Percentiles rank a stretch among this genome's conserved stretches.
phyloP scores from a whole-genome alignment of 2,329 filamentous ascomycete genomes.

The Diaporthe citriasiana region DNA sequence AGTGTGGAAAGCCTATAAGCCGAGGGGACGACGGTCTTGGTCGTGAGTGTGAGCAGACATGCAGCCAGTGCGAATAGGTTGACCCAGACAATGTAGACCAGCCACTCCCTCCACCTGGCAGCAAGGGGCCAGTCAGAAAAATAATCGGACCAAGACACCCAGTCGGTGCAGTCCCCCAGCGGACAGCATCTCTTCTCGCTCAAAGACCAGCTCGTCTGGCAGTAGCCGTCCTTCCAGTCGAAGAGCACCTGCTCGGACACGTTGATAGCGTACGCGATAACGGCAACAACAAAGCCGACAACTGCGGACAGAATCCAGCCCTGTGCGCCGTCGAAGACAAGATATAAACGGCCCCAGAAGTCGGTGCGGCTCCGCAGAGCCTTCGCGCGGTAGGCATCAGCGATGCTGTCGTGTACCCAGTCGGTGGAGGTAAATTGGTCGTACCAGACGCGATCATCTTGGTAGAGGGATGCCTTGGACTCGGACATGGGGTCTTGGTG shows the following conservation, averaged over 20 bases:
- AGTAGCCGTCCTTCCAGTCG: constrained; percentile 93
- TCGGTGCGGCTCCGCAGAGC: constrained; percentile 85
- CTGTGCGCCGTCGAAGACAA: constrained; percentile 88
- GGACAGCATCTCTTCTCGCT: constrained; percentile 77
- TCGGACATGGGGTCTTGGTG: constrained; percentile 71
- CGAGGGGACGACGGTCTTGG: constrained; percentile 95
- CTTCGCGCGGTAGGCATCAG: constrained; percentile 91
- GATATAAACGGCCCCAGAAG: constrained; percentile 82
- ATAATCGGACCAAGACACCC: constrained; percentile 69
- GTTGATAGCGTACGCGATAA: constrained; percentile 90
- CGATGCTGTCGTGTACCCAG: constrained; percentile 98
- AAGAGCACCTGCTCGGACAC: constrained; percentile 88
- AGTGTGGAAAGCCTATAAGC: constrained; percentile 88
- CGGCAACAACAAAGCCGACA: constrained; percentile 87
- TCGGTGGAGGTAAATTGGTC: constrained; percentile 98
- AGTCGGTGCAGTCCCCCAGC: constrained; percentile 68
- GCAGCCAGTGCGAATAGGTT: constrained; percentile 78
- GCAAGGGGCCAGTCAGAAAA: constrained; percentile 61
- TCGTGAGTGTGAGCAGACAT: constrained; percentile 85
- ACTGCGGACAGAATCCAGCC: constrained; percentile 95
- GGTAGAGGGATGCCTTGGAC: constrained; percentile 75
- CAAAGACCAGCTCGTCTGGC: constrained; percentile 77
- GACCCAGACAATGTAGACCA: constrained; percentile 80
- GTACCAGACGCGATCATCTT: constrained; percentile 96
- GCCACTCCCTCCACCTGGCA: constrained; percentile 79